Percentiles rank a stretch among this genome's conserved stretches.
phyloP scores from a whole-genome alignment of 2,329 filamentous ascomycete species.

The Trichoderma brevicompactum region DNA sequence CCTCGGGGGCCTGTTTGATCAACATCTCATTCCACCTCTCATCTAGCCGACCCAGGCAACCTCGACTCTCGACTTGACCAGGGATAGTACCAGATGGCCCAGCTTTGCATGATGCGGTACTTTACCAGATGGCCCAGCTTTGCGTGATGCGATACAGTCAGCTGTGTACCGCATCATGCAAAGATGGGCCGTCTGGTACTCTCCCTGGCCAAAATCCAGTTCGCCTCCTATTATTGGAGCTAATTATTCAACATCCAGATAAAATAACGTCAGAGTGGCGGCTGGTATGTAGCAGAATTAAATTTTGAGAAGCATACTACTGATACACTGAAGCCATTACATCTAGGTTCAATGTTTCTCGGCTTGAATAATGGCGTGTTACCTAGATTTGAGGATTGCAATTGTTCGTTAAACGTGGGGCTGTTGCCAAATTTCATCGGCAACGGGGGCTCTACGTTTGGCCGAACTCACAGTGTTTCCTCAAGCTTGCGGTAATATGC shows the following conservation, averaged over 20 bases:
- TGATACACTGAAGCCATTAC: background rate
- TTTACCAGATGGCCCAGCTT: slow-evolving; percentile 4
- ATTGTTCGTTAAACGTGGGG: background rate
- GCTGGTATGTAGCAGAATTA: background rate
- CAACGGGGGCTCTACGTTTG: background rate
- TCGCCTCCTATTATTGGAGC: background rate
- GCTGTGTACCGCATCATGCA: no score
- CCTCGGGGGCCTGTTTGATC: background rate
- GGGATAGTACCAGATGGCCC: slow-evolving; percentile 1
- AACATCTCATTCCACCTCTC: background rate
- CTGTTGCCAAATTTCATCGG: background rate
- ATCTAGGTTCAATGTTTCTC: background rate
- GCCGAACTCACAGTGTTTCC: background rate
- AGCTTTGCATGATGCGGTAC: background rate
- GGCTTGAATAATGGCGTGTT: background rate
- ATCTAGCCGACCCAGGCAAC: background rate
- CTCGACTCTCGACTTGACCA: background rate
- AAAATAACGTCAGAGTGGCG: background rate
- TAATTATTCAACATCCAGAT: background rate
- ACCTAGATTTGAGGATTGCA: background rate
- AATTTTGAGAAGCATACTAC: background rate
- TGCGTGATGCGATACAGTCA: no score
- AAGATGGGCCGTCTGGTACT: background rate
- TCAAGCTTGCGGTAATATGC: background rate
- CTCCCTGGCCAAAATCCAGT: background rate